Base-by-base conservation (phyloP, 1,284 basidiomycete genomes). In the Sporisorium scitamineum region DNA sequence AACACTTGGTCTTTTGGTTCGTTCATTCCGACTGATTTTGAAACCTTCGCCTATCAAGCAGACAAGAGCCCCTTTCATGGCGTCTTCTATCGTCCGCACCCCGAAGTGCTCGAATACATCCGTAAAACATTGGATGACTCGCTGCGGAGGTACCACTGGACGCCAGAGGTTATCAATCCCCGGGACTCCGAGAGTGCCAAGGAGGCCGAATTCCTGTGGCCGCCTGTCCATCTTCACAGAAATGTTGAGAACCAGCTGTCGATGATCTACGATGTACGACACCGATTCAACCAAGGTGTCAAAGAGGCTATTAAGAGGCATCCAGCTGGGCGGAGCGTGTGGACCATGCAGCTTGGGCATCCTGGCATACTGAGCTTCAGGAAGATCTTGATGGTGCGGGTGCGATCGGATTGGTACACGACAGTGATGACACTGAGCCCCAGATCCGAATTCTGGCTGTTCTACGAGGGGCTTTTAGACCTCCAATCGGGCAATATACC, bases 171-270 rank as follows among this genome's bases (percentile, higher is more conserved):
- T 14, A 24, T 50, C 20, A 13, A 20, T 14, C 10, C 22, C 4
- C 0, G 2, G 3, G 47, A 39, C 11, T 16, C 10, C 0, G n/a
- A 18, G 10, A 18, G 44, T 7, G 22, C 31, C 2, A 9, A 14
- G 41, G 26, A 61, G 27, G 59, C 52, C 31, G 59, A 61, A 24
- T 54, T 27, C 13, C 18, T 61, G 18, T 61, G 59, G 59, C 59
- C 59, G 13, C 59, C 59, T 4, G n/a, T 37, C 1, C 2, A 10
- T 0, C 26, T 34, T 22, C 41, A 48, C 44, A n/a, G n/a, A n/a
- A n/a, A n/a, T n/a, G n/a, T n/a, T n/a, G 18, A 31, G 5, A 22
- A 5, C 42, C 13, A 50, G 29, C 22, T 56, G 29, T 29, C 26
- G 14, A 56, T 56, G 42, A 10, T n/a, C 18, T 20, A n/a, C 20